Base-by-base conservation (phyloP, 257 asterid species). In the Solanum chiquidenum region DNA sequence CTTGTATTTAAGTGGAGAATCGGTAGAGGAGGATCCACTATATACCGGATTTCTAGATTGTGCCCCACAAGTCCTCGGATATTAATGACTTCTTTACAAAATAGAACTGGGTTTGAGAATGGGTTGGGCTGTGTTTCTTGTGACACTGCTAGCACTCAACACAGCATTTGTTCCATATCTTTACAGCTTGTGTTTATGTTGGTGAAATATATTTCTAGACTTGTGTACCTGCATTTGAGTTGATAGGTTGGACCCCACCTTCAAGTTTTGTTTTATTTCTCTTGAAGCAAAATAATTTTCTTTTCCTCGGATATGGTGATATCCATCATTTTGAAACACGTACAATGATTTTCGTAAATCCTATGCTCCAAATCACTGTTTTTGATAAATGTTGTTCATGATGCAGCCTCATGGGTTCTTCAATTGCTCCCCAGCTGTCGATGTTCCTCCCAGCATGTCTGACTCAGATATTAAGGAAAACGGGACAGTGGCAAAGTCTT, bases 391-490 rank as follows among this genome's bases (percentile, higher is more conserved):
- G 66, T 46, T 29, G 68, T 80, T 80, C 20, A 80, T 75, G 87
- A 16, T 89, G 93, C 91, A 93, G 94, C 94, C 95, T 23, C 94
- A 91, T 82, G 95, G 95, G 80, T 93, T 93, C 85, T 91, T 93
- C 87, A 93, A 93, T 87, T 90, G 94, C 89, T 93, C 95, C 12
- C 95, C 93, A 33, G 95, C 95, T 12, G 91, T 93, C n/a, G 95
- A 93, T 80, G 94, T 93, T 76, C 94, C 94, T 44, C 95, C 94
- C 12, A 89, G 87, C 87, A 69, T 80, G 2, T 76, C 90, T 35
- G 94, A 91, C 23, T 84, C 87, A 1, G 94, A 93, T 77, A 89
- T 83, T 21, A 93, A 91, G 88, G 95, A 93, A 75, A 90, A 86
- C 31, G 93, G 88, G 73, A 82, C 75, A 21, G 40, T 86, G 83